A percentile compares a stretch with the other conserved stretches of the same genome.
These are phyloP conservation scores for Pythium apleroticum DNA, from an alignment of 352 stramenopile genomes.

Conservation along the genomic window DNA sequence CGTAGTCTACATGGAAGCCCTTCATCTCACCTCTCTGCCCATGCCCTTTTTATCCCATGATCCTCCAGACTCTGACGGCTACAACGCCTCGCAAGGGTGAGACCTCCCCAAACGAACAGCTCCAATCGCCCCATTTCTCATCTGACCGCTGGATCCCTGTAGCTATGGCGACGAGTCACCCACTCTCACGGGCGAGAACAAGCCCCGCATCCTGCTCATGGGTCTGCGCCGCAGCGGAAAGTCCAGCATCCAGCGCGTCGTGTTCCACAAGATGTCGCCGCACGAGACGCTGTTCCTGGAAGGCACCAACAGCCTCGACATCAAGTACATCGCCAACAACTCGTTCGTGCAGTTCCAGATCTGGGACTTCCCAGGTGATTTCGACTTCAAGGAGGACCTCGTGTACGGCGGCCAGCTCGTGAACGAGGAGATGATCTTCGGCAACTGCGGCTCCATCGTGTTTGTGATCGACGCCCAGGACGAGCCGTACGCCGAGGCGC, in stretches of 20 bases:
- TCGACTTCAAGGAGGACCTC: conserved; percentile 90
- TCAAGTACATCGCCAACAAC: conserved; percentile 98
- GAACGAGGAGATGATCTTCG: conserved; percentile 93
- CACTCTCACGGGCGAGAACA: conserved; percentile 85
- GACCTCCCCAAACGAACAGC: neutral
- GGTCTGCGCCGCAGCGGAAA: conserved; percentile 91
- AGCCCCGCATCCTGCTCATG: conserved; percentile 97
- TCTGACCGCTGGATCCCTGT: neutral
- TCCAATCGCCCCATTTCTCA: neutral
- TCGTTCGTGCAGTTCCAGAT: conserved; percentile 98
- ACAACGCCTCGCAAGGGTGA: conserved; percentile 31
- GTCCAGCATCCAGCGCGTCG: conserved; percentile 93
- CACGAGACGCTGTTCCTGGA: conserved; percentile 98
- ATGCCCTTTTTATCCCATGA: neutral
- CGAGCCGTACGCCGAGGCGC: conserved; percentile 84
- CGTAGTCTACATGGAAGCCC: neutral
- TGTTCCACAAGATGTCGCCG: conserved; percentile 99
- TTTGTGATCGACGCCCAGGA: conserved; percentile 99
- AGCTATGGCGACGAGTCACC: conserved; percentile 75
- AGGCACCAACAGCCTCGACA: conserved; percentile 86
- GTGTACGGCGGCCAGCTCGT: conserved; percentile 87
- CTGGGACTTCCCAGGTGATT: conserved; percentile 98
- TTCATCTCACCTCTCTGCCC: neutral
- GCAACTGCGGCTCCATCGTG: conserved; percentile 91
- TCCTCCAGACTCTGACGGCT: conserved; percentile 43